Percentiles rank a stretch among this genome's conserved stretches.
phyloP scores from a whole-genome alignment of 805 yeast species.

The Tetrapisispora namnaoensis region DNA sequence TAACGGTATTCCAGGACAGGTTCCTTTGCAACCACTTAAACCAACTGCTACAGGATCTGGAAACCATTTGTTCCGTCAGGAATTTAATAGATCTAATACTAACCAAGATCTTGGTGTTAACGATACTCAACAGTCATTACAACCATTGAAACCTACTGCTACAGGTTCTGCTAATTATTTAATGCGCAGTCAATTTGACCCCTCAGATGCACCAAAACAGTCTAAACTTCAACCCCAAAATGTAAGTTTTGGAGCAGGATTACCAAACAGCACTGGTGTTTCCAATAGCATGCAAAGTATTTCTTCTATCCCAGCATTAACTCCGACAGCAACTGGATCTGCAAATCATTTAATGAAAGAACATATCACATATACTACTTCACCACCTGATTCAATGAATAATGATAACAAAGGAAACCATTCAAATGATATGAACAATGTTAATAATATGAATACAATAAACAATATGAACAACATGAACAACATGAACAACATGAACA shows the following conservation, averaged over 20 bases:
- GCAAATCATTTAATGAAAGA: slow-evolving; percentile 26
- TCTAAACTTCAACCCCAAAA: slow-evolving; percentile 8
- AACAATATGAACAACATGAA: not conserved
- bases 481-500: slow-evolving; percentile 1
- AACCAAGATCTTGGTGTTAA: slow-evolving; percentile 1
- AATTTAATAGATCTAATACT: slow-evolving; percentile 6
- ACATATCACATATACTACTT: slow-evolving; percentile 3
- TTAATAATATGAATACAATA: not conserved
- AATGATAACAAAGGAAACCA: not conserved
- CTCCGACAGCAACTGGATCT: slow-evolving; percentile 23
- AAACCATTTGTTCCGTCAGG: slow-evolving; percentile 22
- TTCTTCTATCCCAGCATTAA: not conserved
- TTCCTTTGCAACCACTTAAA: slow-evolving; percentile 26
- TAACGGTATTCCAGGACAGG: slow-evolving; percentile 4
- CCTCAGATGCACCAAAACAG: not conserved
- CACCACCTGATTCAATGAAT: not conserved
- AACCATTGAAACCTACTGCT: slow-evolving; percentile 30
- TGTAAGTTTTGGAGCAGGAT: slow-evolving; percentile 8
- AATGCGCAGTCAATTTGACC: slow-evolving; percentile 17
- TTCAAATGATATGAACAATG: not conserved
- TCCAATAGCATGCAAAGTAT: not conserved
- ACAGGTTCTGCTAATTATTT: slow-evolving; percentile 35
- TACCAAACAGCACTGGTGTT: not conserved
- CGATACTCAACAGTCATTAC: slow-evolving; percentile 3
- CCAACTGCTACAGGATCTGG: slow-evolving; percentile 31